A percentile compares a stretch with the other conserved stretches of the same genome.
These are phyloP conservation scores for Geosmithia putterillii DNA, from an alignment of 2,329 filamentous ascomycete species.

Conservation along the genomic window DNA sequence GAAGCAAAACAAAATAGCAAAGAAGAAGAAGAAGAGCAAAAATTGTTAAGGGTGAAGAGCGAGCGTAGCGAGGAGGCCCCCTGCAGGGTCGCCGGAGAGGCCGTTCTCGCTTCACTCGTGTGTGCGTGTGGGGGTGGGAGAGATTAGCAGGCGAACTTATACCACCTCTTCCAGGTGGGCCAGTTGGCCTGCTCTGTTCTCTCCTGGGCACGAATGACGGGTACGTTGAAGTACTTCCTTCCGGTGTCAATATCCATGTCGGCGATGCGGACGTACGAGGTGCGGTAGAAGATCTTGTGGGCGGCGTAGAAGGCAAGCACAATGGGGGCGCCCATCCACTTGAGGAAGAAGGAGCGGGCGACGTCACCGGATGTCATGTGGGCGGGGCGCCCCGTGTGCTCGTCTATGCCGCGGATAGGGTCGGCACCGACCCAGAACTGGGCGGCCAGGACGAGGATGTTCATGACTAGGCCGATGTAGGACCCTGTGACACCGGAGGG, in stretches of 20 bases:
- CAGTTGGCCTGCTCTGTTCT: slow-evolving; percentile 57
- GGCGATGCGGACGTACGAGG: slow-evolving; percentile 49
- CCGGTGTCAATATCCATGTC: slow-evolving; percentile 87
- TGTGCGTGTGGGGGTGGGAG: not conserved
- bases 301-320: slow-evolving; percentile 54
- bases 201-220: slow-evolving; percentile 69
- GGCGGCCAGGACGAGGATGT: slow-evolving; percentile 61
- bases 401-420: slow-evolving; percentile 39
- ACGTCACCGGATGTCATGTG: slow-evolving; percentile 29
- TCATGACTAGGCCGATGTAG: slow-evolving; percentile 67
- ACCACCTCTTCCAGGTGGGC: slow-evolving; percentile 66
- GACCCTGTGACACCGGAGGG: slow-evolving; percentile 72
- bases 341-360: slow-evolving; percentile 59
- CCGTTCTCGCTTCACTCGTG: no score
- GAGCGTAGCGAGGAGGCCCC: not conserved
- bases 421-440: slow-evolving; percentile 85
- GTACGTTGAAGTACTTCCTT: slow-evolving; percentile 71
- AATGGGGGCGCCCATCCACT: slow-evolving; percentile 59
- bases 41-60: not conserved
- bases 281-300: slow-evolving; percentile 67
- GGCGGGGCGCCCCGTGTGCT: not conserved
- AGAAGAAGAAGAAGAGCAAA: not conserved
- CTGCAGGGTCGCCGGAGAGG: no score
- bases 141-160: slow-evolving; percentile 59
- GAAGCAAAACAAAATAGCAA: not conserved